Conservation (phyloP, 1,139 yeast species). For the Groenewaldozyma sp. region DNA sequence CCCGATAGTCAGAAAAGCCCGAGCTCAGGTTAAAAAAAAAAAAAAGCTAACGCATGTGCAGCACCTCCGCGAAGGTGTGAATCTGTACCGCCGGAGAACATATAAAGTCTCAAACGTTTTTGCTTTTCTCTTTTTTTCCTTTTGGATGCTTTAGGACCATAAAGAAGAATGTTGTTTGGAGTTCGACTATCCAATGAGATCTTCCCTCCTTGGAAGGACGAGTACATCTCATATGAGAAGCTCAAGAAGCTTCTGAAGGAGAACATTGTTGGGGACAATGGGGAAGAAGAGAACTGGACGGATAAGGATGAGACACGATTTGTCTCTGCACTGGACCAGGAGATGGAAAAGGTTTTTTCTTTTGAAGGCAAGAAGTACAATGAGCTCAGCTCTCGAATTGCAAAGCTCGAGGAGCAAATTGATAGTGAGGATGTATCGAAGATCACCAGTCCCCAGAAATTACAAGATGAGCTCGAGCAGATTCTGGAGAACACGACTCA, state of each 20-base stretch:
- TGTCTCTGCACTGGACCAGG: constrained; percentile 72
- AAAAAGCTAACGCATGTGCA: too few relatives aligned
- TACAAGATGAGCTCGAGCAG: constrained; percentile 63
- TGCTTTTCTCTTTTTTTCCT: neutral
- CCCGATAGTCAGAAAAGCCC: too few relatives aligned
- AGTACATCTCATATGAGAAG: constrained; percentile 70
- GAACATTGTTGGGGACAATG: constrained; percentile 39
- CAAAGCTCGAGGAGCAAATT: constrained; percentile 47
- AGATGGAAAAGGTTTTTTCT: constrained; percentile 85
- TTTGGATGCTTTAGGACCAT: neutral
- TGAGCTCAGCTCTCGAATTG: constrained; percentile 55
- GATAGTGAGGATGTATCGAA: constrained; percentile 21
- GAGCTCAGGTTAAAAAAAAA: too few relatives aligned
- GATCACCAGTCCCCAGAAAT: constrained; percentile 44
- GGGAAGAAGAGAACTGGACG: constrained; percentile 41
- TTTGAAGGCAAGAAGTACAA: constrained; percentile 71
- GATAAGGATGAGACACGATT: constrained; percentile 78
- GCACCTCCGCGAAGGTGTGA: too few relatives aligned
- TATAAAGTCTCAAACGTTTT: neutral
- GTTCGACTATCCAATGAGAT: constrained; percentile 72
- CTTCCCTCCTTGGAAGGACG: constrained; percentile 81
- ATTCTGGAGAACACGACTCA: constrained; percentile 69
- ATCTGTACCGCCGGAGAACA: too few relatives aligned
- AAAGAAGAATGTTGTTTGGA: constrained; percentile 63
- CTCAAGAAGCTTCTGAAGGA: constrained; percentile 80